Conservation (phyloP, 495 filamentous ascomycete genomes). For the Platismatia glauca region DNA sequence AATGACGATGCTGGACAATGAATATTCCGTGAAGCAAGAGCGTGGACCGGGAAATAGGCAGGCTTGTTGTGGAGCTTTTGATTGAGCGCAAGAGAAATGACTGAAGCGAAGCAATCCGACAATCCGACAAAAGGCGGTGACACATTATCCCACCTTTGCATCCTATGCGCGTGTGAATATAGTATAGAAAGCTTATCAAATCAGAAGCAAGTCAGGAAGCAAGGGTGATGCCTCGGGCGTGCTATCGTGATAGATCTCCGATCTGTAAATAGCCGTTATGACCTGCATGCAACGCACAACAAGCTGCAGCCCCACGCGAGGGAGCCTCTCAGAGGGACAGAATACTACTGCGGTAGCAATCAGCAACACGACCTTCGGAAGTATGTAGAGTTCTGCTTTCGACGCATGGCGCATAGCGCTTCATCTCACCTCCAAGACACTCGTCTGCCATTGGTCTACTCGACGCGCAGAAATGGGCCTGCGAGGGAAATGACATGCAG, state of each 20-base stretch:
- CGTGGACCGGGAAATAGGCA: constrained; percentile 5
- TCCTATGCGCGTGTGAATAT: constrained; percentile 4
- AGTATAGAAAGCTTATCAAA: constrained; percentile 7
- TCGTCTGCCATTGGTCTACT: constrained; percentile 8
- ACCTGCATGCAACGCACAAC: constrained; percentile 1
- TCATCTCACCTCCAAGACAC: background rate
- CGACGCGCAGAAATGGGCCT: background rate
- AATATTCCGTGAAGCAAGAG: constrained; percentile 1
- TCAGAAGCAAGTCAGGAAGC: background rate
- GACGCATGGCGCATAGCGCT: constrained; percentile 22
- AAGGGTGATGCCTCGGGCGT: background rate
- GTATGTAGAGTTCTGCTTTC: constrained; percentile 3
- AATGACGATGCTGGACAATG: background rate
- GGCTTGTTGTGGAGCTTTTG: background rate
- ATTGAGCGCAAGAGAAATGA: constrained; percentile 11
- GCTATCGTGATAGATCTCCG: constrained; percentile 7
- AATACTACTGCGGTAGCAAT: background rate
- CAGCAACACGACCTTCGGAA: background rate
- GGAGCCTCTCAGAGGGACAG: background rate
- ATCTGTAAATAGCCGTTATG: constrained; percentile 4
- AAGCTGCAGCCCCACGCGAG: constrained; percentile 4
- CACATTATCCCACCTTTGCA: background rate
- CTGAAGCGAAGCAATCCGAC: constrained; percentile 7
- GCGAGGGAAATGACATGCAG: constrained; percentile 6
- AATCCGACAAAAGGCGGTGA: constrained; percentile 4